These are phyloP conservation scores for Penicillium pancosmium DNA, from an alignment of 495 filamentous ascomycete species.

Conservation along the genomic window DNA sequence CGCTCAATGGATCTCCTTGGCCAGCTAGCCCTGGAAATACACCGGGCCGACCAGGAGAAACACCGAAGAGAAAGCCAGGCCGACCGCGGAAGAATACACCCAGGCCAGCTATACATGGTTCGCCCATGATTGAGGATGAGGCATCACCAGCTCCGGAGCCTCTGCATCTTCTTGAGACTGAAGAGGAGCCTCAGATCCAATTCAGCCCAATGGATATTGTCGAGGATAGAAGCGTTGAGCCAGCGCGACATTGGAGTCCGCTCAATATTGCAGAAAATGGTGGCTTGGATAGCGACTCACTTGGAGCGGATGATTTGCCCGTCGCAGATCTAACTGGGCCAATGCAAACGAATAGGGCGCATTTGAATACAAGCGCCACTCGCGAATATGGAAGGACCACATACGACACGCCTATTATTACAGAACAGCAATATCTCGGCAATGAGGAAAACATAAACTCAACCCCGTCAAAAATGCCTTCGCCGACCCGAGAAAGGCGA, in stretches of 20 bases:
- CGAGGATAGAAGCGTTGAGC: slow-evolving; percentile 18
- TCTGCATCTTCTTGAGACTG: not conserved
- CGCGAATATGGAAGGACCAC: slow-evolving; percentile 27
- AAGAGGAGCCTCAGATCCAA: slow-evolving; percentile 4
- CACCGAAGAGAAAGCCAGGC: slow-evolving; percentile 38
- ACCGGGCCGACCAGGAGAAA: slow-evolving; percentile 18
- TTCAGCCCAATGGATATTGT: slow-evolving; percentile 31
- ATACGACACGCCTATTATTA: slow-evolving; percentile 35
- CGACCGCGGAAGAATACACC: slow-evolving; percentile 43
- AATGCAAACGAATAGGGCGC: slow-evolving; percentile 9
- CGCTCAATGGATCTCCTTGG: slow-evolving; percentile 37
- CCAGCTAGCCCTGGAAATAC: slow-evolving; percentile 42
- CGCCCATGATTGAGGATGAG: slow-evolving; percentile 20
- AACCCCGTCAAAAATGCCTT: slow-evolving; percentile 47
- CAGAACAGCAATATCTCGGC: slow-evolving; percentile 35
- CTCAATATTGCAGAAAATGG: slow-evolving; percentile 31
- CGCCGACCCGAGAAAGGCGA: slow-evolving; percentile 32
- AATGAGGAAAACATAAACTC: slow-evolving; percentile 39
- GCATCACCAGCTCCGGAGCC: slow-evolving; percentile 15
- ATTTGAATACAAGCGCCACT: slow-evolving; percentile 1
- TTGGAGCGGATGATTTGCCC: slow-evolving; percentile 30
- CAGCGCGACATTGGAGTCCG: slow-evolving; percentile 25
- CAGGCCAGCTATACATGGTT: slow-evolving; percentile 16
- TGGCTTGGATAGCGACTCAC: slow-evolving; percentile 30
- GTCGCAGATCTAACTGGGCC: slow-evolving; percentile 25